Evolutionary conservation across 371 early-diverging fungal genomes (phyloP).

Genomic region (Haplosporangium sp.): DNA sequence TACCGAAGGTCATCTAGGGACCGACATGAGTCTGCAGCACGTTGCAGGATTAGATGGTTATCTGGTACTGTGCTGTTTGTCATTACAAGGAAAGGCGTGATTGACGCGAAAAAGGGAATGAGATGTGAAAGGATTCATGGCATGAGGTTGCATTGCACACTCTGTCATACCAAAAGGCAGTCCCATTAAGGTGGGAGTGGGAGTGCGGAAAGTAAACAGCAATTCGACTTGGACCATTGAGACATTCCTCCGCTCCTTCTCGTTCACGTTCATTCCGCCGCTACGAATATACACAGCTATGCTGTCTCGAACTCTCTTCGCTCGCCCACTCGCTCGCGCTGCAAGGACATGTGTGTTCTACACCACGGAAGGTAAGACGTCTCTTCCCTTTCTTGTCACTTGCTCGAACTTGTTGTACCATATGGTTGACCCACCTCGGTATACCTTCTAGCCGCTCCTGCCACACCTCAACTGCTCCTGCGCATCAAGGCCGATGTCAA

Average conservation of each 20-base stretch:
- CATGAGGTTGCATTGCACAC: too few relatives aligned
- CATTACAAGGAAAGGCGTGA: background rate
- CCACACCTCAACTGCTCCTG: slow-evolving; percentile 46
- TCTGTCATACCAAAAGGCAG: too few relatives aligned
- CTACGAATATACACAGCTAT: background rate
- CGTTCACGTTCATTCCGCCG: background rate
- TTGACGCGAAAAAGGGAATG: background rate
- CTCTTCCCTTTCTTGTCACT: background rate
- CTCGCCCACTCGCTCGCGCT: slow-evolving; percentile 10
- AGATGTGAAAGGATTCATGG: background rate
- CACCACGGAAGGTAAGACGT: slow-evolving; percentile 31
- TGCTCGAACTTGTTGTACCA: background rate
- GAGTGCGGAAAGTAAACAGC: too few relatives aligned
- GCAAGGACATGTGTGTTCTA: slow-evolving; percentile 24
- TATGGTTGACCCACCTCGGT: background rate
- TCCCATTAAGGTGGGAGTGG: too few relatives aligned
- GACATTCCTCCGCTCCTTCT: background rate
- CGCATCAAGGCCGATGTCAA: slow-evolving; percentile 77
- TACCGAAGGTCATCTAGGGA: slow-evolving; percentile 40
- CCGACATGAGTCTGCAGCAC: slow-evolving; percentile 41
- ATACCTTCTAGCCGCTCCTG: slow-evolving; percentile 31
- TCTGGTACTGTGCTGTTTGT: slow-evolving; percentile 16
- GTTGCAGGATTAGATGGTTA: slow-evolving; percentile 42
- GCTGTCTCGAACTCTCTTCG: slow-evolving; percentile 16
- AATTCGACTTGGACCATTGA: too few relatives aligned